Evolutionary conservation across 2,329 filamentous ascomycete genomes (phyloP), one percentile per base, ranked within the genome.

Genomic region (Macrophomina phaseolina): DNA sequence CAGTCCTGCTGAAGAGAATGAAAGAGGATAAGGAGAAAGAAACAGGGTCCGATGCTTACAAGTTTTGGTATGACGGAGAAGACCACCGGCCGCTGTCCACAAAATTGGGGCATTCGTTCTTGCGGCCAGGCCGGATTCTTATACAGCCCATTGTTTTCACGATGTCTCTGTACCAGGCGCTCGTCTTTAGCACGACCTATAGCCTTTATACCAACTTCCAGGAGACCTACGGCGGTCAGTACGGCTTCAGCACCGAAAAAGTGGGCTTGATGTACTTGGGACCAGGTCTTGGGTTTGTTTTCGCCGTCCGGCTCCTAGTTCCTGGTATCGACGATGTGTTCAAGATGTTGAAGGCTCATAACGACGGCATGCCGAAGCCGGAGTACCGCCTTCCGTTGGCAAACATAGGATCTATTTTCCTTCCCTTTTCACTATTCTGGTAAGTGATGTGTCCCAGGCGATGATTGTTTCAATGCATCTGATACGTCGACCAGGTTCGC

Each of bases 131-230:
- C 1, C 76, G 77, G 45, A 83, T 83, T 58, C 76, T 83, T 40
- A 67, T 74, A 3, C 81, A 83, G 64, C 81, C 82, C 0, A 83
- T 83, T 53, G 80, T 83, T 5, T 73, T 81, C 3, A 79, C 74
- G 16, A 82, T 83, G 80, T 77, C 77, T 16, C 71, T 79, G 0
- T 84, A 83, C 67, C 81, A 83, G 69, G 81, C 81, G 4, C 71
- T 82, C 3, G 74, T 83, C 51, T 83, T 83, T 66, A 80, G 77
- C n/a, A 83, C 81, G 1, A 83, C 80, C 4, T 83, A 82, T 73
- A 78, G 74, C 67, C 78, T 83, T 55, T 83, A 82, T 72, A 82
- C 81, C 8, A 83, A 83, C 68, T 80, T 83, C 73, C 80, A 83
- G 69, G 77, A 78, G 18, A 83, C 83, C 66, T 83, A 81, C 67